Conservation (phyloP, 208 protist species). For the Trypanosoma avium region DNA sequence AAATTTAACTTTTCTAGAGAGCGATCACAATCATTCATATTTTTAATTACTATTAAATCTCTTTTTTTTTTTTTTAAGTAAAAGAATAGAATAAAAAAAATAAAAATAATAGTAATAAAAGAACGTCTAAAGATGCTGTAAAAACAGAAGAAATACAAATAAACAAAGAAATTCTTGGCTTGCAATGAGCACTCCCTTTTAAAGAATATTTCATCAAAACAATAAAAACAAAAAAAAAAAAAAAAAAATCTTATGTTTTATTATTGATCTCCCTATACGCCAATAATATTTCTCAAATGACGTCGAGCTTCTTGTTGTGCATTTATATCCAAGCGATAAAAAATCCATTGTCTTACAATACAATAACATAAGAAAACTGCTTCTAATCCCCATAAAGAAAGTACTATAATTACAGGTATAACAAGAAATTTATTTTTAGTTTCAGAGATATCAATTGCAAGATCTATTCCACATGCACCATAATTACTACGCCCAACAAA, state of each 20-base stretch:
- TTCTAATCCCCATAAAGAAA: constrained; percentile 49
- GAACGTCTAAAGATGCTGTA: no score
- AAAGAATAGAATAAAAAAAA: no score
- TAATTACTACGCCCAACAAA: constrained; percentile 43
- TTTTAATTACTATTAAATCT: no score
- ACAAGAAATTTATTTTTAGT: constrained; percentile 34
- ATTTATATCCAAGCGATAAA: constrained; percentile 64
- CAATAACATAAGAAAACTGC: constrained; percentile 45
- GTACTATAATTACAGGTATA: constrained; percentile 47
- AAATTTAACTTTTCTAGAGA: no score
- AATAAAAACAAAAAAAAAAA: constrained; percentile 2
- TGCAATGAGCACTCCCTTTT: no score
- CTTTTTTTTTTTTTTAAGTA: no score
- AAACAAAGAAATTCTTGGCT: no score
- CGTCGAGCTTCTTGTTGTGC: constrained; percentile 39
- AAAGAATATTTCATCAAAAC: no score
- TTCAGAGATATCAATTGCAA: constrained; percentile 34
- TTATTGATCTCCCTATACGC: constrained; percentile 16
- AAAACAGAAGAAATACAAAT: no score
- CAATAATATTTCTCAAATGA: constrained; percentile 23
- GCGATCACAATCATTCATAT: no score
- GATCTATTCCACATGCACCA: constrained; percentile 52
- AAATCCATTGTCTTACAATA: constrained; percentile 51
- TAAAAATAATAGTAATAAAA: no score
- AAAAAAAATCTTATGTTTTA: not conserved